phyloP scores from a whole-genome alignment of 202 grass and related monocot genomes.

The Thinopyrum obtusiflorum region DNA sequence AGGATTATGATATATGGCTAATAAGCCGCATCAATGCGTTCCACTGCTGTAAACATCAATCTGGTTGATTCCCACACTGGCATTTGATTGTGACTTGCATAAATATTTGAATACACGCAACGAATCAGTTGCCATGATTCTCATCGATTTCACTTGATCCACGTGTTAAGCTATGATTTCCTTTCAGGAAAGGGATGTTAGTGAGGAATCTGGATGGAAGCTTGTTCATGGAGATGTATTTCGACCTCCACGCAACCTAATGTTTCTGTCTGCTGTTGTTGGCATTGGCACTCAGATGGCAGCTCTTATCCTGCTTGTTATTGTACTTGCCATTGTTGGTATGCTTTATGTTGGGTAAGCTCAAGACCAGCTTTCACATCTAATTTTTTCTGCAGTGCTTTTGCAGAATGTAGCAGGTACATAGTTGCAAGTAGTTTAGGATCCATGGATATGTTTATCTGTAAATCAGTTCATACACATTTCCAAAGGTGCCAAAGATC shows the following conservation, averaged over 20 bases:
- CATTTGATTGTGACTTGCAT: background rate
- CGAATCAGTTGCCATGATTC: background rate
- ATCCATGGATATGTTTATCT: conserved; percentile 6
- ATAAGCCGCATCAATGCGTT: background rate
- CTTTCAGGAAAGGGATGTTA: conserved; percentile 93
- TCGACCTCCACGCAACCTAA: conserved; percentile 58
- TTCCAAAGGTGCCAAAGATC: background rate
- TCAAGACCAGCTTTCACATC: background rate
- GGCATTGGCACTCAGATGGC: conserved; percentile 83
- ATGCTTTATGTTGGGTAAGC: conserved; percentile 93
- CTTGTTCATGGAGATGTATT: conserved; percentile 99
- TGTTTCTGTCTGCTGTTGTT: conserved; percentile 85
- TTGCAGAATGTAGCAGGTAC: background rate
- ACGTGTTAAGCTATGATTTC: background rate
- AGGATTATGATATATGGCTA: background rate
- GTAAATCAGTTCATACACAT: background rate
- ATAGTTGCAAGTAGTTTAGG: background rate
- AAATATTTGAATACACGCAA: background rate
- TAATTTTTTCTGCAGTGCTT: background rate
- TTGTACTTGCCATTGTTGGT: conserved; percentile 90
- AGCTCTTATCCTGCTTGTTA: conserved; percentile 84
- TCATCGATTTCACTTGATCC: background rate
- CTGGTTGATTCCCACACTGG: background rate
- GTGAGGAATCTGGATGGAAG: conserved; percentile 98
- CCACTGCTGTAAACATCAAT: background rate